These are phyloP conservation scores for Solanum appendiculatum DNA, from an alignment of 257 asterid genomes.

Conservation along the genomic window DNA sequence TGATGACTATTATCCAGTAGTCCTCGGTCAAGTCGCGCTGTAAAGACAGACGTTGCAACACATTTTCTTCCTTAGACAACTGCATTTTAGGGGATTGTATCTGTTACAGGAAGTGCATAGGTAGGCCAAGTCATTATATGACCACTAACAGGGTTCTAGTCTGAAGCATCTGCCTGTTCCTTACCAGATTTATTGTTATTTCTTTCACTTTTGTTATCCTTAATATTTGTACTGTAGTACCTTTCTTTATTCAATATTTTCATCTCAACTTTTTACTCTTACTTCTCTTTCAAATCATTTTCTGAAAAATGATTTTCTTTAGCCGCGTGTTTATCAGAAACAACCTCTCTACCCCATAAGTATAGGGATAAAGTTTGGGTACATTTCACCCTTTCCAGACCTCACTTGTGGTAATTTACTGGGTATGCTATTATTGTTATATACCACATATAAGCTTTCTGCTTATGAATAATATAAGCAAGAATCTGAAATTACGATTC, in stretches of 20 bases:
- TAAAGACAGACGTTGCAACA: not conserved
- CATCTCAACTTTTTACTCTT: not conserved
- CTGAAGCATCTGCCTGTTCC: not conserved
- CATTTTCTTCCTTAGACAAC: not conserved
- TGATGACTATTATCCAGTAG: conserved; percentile 61
- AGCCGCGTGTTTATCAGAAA: not conserved
- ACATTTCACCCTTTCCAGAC: not conserved
- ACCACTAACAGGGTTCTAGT: not conserved
- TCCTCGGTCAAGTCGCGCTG: conserved; percentile 9
- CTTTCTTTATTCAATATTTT: not conserved
- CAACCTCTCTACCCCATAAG: not conserved
- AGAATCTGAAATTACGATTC: not conserved
- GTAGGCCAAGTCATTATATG: not conserved
- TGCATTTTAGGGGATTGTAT: not conserved
- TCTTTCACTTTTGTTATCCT: no score
- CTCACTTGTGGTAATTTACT: not conserved
- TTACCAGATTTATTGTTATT: no score
- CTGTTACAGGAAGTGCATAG: not conserved
- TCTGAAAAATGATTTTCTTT: not conserved
- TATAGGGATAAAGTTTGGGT: no score
- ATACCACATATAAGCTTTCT: not conserved
- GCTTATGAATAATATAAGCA: not conserved
- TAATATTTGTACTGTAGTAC: not conserved
- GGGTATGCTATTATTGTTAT: not conserved
- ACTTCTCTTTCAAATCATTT: not conserved